phyloP scores from a whole-genome alignment of 805 yeast genomes.

The Candida quercuum region DNA sequence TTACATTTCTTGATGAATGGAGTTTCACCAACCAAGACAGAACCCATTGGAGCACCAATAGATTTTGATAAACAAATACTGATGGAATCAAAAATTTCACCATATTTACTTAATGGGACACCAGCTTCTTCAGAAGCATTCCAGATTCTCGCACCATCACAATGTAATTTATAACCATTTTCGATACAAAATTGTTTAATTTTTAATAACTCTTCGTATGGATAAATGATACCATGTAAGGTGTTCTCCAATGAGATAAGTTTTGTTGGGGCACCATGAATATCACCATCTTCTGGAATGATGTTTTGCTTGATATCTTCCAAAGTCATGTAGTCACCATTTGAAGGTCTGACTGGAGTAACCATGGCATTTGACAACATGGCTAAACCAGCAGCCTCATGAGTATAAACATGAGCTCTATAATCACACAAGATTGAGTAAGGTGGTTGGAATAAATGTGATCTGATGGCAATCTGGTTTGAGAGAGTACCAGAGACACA shows the following conservation, averaged over 20 bases:
- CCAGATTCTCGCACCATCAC: slow-evolving; percentile 95
- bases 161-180: slow-evolving; percentile 60
- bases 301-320: slow-evolving; percentile 63
- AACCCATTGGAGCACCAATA: slow-evolving; percentile 91
- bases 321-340: slow-evolving; percentile 69
- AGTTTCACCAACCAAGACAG: slow-evolving; percentile 68
- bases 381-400: slow-evolving; percentile 89
- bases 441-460: slow-evolving; percentile 78
- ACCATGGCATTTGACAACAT: slow-evolving; percentile 90
- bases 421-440: slow-evolving; percentile 77
- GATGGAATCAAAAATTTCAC: slow-evolving; percentile 78
- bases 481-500: slow-evolving; percentile 90
- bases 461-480: slow-evolving; percentile 82
- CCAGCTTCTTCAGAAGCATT: slow-evolving; percentile 69
- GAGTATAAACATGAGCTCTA: slow-evolving; percentile 73
- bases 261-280: slow-evolving; percentile 83
- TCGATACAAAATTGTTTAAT: slow-evolving; percentile 67
- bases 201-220: slow-evolving; percentile 71
- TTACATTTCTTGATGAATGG: slow-evolving; percentile 62
- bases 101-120: slow-evolving; percentile 56
- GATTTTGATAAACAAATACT: slow-evolving; percentile 87
- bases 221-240: slow-evolving; percentile 72
- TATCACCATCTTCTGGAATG: slow-evolving; percentile 69
- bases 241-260: slow-evolving; percentile 84
- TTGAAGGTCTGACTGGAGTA: slow-evolving; percentile 71